These are phyloP conservation scores for Akanthomyces uredinophilus DNA, from an alignment of 2,329 filamentous ascomycete genomes.

Conservation along the genomic window DNA sequence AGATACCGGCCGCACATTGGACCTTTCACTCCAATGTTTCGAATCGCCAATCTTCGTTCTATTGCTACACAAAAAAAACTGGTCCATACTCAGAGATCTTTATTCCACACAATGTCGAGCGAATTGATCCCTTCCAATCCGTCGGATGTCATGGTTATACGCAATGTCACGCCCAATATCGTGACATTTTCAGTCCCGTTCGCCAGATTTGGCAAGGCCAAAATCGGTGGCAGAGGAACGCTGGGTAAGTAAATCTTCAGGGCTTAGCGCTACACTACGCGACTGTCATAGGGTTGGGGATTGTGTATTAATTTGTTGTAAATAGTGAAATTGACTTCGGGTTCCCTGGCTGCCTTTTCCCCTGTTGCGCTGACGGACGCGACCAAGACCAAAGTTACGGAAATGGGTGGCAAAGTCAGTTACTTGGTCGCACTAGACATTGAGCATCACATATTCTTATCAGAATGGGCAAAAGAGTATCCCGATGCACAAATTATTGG, in stretches of 20 bases:
- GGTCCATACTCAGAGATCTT: background rate
- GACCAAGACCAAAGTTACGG: conserved; percentile 58
- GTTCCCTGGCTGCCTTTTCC: conserved; percentile 82
- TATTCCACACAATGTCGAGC: conserved; percentile 45
- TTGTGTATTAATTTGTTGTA: background rate
- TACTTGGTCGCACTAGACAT: conserved; percentile 87
- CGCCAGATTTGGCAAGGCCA: conserved; percentile 69
- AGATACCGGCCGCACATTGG: background rate
- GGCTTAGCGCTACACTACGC: background rate
- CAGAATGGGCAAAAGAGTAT: conserved; percentile 75
- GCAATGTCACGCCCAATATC: conserved; percentile 73
- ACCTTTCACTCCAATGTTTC: background rate
- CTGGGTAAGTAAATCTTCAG: conserved; percentile 53
- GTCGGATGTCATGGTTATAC: conserved; percentile 82
- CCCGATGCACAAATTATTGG: conserved; percentile 76
- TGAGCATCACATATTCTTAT: conserved; percentile 93
- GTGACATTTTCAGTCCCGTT: conserved; percentile 81
- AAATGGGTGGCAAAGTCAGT: conserved; percentile 63
- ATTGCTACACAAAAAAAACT: background rate
- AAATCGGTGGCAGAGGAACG: conserved; percentile 82
- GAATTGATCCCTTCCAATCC: conserved; percentile 67
- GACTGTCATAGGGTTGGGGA: no score
- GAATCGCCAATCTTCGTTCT: background rate
- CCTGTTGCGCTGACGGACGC: conserved; percentile 79
- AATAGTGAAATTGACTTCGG: conserved; percentile 70